Evolutionary conservation across 768 basidiomycete species (phyloP).

Genomic region (Tylopilus sp.): DNA sequence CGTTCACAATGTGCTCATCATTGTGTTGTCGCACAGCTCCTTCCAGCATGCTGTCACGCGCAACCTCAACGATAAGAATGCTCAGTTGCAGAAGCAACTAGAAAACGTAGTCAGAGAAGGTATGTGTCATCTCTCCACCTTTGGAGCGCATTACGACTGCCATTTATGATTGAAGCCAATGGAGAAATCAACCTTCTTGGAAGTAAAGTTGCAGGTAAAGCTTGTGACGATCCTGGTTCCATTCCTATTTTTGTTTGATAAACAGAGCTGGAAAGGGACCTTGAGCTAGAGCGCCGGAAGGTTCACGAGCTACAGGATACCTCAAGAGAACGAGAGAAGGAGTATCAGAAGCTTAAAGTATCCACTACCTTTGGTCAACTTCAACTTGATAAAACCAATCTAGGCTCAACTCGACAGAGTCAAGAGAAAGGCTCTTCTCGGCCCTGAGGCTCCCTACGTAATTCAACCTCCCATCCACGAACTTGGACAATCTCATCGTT

Average conservation of each 20-base stretch:
- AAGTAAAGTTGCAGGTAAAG: constrained; percentile 61
- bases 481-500: constrained; percentile 15
- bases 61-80: constrained; percentile 78
- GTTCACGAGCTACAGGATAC: constrained; percentile 70
- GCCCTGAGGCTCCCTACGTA: constrained; percentile 27
- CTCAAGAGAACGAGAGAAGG: constrained; percentile 75
- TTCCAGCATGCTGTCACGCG: constrained; percentile 84
- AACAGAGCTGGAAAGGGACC: constrained; percentile 73
- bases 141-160: not conserved
- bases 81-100: constrained; percentile 78
- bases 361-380: not conserved
- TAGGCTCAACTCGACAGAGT: constrained; percentile 79
- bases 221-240: no score
- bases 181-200: constrained; percentile 69
- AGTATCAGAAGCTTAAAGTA: constrained; percentile 78
- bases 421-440: constrained; percentile 76
- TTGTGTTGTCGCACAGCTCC: constrained; percentile 32
- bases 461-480: constrained; percentile 16
- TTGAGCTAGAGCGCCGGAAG: constrained; percentile 76
- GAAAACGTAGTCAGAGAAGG: constrained; percentile 87
- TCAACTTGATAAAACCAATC: not conserved
- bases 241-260: constrained; percentile 5
- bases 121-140: constrained; percentile 21
- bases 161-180: constrained; percentile 50
- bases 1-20: not conserved